These are phyloP conservation scores for Collybia sordida DNA, from an alignment of 768 basidiomycete species.

Conservation along the genomic window DNA sequence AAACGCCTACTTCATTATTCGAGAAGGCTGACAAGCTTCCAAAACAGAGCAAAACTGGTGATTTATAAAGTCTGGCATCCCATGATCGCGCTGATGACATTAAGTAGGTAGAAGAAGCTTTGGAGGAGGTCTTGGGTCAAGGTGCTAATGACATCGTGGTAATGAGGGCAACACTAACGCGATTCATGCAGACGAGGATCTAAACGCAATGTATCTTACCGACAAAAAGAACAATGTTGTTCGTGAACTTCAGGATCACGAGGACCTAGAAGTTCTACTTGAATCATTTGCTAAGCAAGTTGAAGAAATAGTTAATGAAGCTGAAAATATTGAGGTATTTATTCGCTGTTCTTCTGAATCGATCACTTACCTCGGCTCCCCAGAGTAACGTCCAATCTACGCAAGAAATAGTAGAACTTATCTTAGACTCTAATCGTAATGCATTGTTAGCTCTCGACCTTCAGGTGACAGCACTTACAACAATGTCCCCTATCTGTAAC, in stretches of 20 bases:
- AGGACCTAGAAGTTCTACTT: slow-evolving; percentile 90
- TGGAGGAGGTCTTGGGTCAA: slow-evolving; percentile 91
- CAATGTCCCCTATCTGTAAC: neutral
- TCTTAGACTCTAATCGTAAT: slow-evolving; percentile 95
- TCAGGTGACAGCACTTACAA: slow-evolving; percentile 48
- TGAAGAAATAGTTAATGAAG: slow-evolving; percentile 94
- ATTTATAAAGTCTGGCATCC: slow-evolving; percentile 9
- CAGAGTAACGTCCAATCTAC: slow-evolving; percentile 94
- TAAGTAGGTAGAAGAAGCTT: slow-evolving; percentile 77
- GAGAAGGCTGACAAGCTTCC: slow-evolving; percentile 82
- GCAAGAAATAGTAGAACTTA: slow-evolving; percentile 96
- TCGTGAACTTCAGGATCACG: slow-evolving; percentile 79
- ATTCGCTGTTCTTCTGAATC: neutral
- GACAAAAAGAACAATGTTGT: slow-evolving; percentile 68
- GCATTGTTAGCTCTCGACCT: slow-evolving; percentile 88
- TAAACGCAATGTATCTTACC: slow-evolving; percentile 93
- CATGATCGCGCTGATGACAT: neutral
- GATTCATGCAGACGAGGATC: slow-evolving; percentile 75
- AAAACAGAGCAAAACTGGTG: slow-evolving; percentile 87
- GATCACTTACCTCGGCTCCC: neutral
- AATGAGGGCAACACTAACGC: neutral
- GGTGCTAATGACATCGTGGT: slow-evolving; percentile 40
- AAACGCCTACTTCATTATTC: slow-evolving; percentile 92
- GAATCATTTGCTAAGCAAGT: slow-evolving; percentile 96
- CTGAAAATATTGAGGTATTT: slow-evolving; percentile 78